A percentile compares a stretch with the other conserved stretches of the same genome.
These are phyloP conservation scores for Nigrograna mackinnonii DNA, from an alignment of 2,329 filamentous ascomycete genomes.

Conservation along the genomic window DNA sequence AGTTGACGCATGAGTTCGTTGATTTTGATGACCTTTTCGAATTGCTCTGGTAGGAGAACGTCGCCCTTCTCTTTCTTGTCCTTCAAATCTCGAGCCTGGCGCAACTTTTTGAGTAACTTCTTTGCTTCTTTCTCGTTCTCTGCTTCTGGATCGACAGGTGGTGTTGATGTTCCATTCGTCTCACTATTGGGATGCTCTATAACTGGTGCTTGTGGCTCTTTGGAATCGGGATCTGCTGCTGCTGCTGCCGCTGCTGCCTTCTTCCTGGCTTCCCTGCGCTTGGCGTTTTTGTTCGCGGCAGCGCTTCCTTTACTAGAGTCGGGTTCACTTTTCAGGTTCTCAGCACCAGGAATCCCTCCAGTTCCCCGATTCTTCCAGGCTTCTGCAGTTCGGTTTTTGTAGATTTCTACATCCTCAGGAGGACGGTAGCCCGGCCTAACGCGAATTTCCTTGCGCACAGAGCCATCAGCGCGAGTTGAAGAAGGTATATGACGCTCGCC, in stretches of 20 bases:
- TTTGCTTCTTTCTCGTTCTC: slow-evolving; percentile 93
- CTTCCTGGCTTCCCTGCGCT: slow-evolving; percentile 69
- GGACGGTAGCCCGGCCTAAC: slow-evolving; percentile 92
- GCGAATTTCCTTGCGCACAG: slow-evolving; percentile 90
- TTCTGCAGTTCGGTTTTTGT: slow-evolving; percentile 90
- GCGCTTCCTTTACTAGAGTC: slow-evolving; percentile 56
- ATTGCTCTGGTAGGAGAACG: slow-evolving; percentile 85
- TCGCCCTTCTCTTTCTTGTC: slow-evolving; percentile 89
- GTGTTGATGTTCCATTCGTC: slow-evolving; percentile 9
- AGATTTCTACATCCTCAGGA: slow-evolving; percentile 92
- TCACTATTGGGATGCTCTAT: too few relatives aligned
- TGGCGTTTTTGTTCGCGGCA: slow-evolving; percentile 81
- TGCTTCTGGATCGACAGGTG: slow-evolving; percentile 63
- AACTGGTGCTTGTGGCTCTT: slow-evolving; percentile 24
- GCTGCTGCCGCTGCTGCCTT: slow-evolving; percentile 55
- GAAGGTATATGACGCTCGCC: slow-evolving; percentile 90
- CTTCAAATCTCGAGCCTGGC: slow-evolving; percentile 87
- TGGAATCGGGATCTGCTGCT: slow-evolving; percentile 47
- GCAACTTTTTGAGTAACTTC: slow-evolving; percentile 90
- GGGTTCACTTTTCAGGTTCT: slow-evolving; percentile 47
- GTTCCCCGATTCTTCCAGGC: slow-evolving; percentile 77
- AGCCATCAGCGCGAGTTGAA: slow-evolving; percentile 84
- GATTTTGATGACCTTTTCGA: slow-evolving; percentile 97
- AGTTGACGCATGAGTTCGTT: slow-evolving; percentile 90
- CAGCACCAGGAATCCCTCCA: slow-evolving; percentile 74